phyloP scores from a whole-genome alignment of 148 eudicot genomes.

The Diospyros lotus region DNA sequence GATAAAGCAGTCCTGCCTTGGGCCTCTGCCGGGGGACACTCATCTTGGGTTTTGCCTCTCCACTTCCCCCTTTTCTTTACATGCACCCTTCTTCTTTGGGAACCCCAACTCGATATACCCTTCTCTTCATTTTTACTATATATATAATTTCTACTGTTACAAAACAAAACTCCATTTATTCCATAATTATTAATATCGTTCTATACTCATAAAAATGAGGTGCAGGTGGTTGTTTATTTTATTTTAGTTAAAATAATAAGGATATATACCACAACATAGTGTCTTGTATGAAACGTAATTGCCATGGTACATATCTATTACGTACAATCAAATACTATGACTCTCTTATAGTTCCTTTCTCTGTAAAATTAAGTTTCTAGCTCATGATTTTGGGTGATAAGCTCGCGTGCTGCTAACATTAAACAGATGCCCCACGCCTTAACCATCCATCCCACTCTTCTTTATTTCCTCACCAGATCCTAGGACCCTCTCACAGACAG shows the following conservation, averaged over 20 bases:
- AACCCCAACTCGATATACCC: neutral
- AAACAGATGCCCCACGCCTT: constrained; percentile 43
- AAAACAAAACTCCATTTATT: no score
- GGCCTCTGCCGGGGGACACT: constrained; percentile 47
- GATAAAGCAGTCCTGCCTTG: constrained; percentile 53
- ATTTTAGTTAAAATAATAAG: no score
- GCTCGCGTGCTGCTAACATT: constrained; percentile 28
- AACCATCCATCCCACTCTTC: constrained; percentile 4
- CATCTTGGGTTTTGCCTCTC: constrained; percentile 34
- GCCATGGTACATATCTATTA: no score
- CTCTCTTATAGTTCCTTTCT: neutral
- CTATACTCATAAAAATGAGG: no score
- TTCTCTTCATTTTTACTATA: no score
- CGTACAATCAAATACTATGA: no score
- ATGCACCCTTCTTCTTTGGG: constrained; percentile 4
- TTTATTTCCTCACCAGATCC: constrained; percentile 16
- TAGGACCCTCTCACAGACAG: constrained; percentile 1
- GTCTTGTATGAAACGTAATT: no score
- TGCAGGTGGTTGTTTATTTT: no score
- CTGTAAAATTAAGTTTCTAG: neutral
- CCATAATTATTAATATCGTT: no score
- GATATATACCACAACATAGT: no score
- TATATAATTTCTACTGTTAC: no score
- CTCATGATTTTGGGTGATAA: constrained; percentile 37
- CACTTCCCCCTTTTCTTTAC: neutral